Base-by-base conservation (phyloP, 2,329 filamentous ascomycete genomes). In the Fusarium piperis region DNA sequence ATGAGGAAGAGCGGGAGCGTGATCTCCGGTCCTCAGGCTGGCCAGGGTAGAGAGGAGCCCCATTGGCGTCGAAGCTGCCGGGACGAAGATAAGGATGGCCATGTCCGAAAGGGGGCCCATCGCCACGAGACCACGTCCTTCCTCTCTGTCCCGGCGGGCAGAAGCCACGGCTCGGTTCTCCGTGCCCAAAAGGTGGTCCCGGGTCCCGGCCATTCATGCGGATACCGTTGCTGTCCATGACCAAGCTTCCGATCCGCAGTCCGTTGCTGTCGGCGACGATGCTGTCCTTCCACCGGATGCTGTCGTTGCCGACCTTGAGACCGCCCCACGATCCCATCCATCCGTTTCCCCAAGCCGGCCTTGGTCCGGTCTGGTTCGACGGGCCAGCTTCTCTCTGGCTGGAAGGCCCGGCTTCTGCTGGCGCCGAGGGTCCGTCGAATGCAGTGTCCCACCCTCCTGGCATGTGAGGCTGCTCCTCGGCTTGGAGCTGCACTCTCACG, bases 181-280 rank as follows among this genome's bases (percentile, higher is more conserved):
- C 59, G 13, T 57, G 62, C 5, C 39, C 53, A 46, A 52, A 56
- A 28, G 53, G 57, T 52, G 53, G 11, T 3, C 41, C 67, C 16
- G 18, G 56, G 5, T 59, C 39, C 20, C 62, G 65, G 1, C 65
- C 68, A 6, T 59, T 55, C 64, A 74, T 72, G 10, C 79, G 77
- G 36, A 85, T 80, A 6, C 83, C 84, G 30, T 78, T 78, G 16
- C 77, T 78, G 67, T 86, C 83, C 36, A 84, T 81, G 2, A 84
- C 77, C 23, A 87, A 65, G 9, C 79, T 81, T 26, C 85, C 84
- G 64, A 88, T 82, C 20, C 84, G 81, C 61, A 89, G 72, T 12
- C 86, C 83, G 61, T 82, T 82, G 59, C 78, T 76, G 69, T 86
- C 83, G 5, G 82, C 84, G 44, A 84, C 81, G 57, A 87, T 80